Percentiles rank a stretch among this genome's conserved stretches.
Conservation (phyloP, 2,329 filamentous ascomycete species). For the Trichoderma atroviride region DNA sequence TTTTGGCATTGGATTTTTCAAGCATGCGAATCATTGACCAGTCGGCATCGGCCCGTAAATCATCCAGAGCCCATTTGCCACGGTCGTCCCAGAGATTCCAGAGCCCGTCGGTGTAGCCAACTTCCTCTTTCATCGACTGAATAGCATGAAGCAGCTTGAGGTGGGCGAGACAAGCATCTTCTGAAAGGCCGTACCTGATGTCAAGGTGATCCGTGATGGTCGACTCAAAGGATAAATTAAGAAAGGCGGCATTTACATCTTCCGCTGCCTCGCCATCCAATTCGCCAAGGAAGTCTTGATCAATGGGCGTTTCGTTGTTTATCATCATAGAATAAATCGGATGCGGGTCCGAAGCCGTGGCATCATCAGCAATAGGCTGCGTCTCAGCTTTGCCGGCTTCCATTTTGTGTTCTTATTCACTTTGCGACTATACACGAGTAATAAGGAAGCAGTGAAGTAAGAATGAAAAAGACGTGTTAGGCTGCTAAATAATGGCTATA, state of each 20-base stretch:
- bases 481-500: no score
- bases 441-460: no score
- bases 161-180: constrained; percentile 68
- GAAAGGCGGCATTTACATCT: constrained; percentile 2
- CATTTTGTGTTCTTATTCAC: neutral
- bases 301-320: neutral
- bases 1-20: constrained; percentile 36
- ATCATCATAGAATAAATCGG: neutral
- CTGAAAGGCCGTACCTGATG: neutral
- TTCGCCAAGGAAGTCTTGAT: neutral
- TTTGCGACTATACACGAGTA: neutral
- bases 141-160: constrained; percentile 72
- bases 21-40: constrained; percentile 15
- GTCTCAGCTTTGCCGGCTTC: neutral
- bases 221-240: neutral
- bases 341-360: neutral
- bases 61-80: constrained; percentile 34
- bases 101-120: constrained; percentile 67
- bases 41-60: constrained; percentile 7
- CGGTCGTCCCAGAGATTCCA: constrained; percentile 62
- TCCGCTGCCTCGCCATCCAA: neutral
- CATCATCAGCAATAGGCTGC: neutral
- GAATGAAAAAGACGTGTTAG: no score
- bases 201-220: neutral
- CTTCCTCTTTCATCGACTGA: constrained; percentile 65